Evolutionary conservation across 495 filamentous ascomycete genomes (phyloP), one percentile per base, ranked within the genome.

Genomic region (Staphylotrichum longicolle): DNA sequence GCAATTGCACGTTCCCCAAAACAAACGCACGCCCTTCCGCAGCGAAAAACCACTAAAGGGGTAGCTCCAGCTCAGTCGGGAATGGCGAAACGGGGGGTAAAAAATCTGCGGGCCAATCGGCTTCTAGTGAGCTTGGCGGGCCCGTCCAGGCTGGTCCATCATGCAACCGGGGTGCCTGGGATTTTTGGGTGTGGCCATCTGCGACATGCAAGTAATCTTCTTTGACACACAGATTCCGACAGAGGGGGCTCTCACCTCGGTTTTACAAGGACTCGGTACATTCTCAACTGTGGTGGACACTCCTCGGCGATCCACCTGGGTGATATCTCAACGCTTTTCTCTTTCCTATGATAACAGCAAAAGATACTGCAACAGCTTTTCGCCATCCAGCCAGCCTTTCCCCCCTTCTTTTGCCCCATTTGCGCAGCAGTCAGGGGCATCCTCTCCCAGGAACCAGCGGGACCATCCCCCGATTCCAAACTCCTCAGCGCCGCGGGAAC

Each of bases 51-150:
- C 54, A 57, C 54, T 20, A 47, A 47, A 46, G 42, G 55, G 55
- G 55, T 6, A 40, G 15, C 5, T 45, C 20, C 15, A 58, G 45
- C 45, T 49, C n/a, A 49, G 45, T 15, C 3, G 14, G 44, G 55
- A 33, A 48, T 27, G 45, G 55, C 34, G 55, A 32, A 58, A 58
- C 45, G 35, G 55, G 55, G 44, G 33, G 15, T 30, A 14, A 45
- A 45, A 49, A 39, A 30, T 47, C 44, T 40, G n/a, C 11, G 44
- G 15, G 34, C 55, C 55, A 58, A 58, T 58, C 34, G n/a, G 6
- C 27, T 49, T 32, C 20, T 11, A 40, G 50, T 53, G 50, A 20
- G 47, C 27, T 40, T 40, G 49, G 50, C 50, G 15, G 2, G 12
- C 3, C 5, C 5, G 7, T 27, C 35, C 33, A 53, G 50, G 6